Evolutionary conservation across 2,329 filamentous ascomycete species (phyloP).

Genomic region (Colletotrichum paranaense): DNA sequence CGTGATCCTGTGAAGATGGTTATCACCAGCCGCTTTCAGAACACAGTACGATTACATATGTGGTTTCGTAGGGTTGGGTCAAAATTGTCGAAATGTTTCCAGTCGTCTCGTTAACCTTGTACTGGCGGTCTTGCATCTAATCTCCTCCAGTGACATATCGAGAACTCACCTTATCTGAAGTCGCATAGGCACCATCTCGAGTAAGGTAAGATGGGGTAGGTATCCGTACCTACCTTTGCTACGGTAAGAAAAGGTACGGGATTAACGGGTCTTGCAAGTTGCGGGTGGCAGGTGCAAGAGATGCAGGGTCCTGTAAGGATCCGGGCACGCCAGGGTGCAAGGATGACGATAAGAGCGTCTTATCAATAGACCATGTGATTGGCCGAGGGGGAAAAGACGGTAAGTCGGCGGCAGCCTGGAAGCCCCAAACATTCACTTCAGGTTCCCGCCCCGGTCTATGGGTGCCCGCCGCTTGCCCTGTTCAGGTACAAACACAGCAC

Average conservation of each 20-base stretch:
- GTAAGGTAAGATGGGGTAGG: no score
- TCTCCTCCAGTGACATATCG: background rate
- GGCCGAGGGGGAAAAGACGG: background rate
- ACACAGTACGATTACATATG: background rate
- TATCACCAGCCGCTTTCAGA: background rate
- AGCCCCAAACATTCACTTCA: background rate
- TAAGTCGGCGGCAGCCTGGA: constrained; percentile 2
- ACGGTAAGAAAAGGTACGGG: background rate
- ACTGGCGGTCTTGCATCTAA: background rate
- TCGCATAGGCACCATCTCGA: background rate
- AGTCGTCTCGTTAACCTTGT: background rate
- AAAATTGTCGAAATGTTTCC: no score
- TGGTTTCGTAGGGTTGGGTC: background rate
- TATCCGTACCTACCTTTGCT: no score
- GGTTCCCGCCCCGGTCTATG: background rate
- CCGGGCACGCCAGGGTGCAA: background rate
- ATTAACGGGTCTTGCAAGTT: background rate
- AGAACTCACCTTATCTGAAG: background rate
- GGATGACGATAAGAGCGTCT: background rate
- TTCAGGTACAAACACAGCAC: background rate
- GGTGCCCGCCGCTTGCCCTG: background rate
- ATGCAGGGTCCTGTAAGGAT: constrained; percentile 11
- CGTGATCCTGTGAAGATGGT: background rate
- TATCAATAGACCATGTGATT: background rate
- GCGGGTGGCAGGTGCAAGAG: background rate